phyloP scores from a whole-genome alignment of 2,329 filamentous ascomycete species.

The Pestalotiopsis sp. region DNA sequence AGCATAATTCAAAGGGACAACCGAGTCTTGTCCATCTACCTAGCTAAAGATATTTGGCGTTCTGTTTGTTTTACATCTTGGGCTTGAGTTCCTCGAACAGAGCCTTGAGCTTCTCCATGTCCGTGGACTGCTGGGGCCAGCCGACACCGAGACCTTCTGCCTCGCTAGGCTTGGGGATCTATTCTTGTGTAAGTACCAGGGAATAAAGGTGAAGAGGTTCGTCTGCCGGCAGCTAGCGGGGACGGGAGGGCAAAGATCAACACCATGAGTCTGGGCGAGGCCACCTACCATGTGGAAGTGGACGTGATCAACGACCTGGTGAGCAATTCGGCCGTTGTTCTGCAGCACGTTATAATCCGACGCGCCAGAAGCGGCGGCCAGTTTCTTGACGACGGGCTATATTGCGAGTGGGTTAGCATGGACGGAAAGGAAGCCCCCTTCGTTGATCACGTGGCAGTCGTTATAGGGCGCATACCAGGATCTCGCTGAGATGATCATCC shows the following conservation, averaged over 20 bases:
- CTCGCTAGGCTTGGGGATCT: slow-evolving; percentile 93
- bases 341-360: slow-evolving; percentile 91
- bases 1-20: not conserved
- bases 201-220: slow-evolving; percentile 9
- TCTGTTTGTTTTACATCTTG: slow-evolving; percentile 61
- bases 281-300: slow-evolving; percentile 86
- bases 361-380: slow-evolving; percentile 75
- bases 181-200: slow-evolving; percentile 11
- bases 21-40: not conserved
- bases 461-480: slow-evolving; percentile 61
- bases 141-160: slow-evolving; percentile 75
- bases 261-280: not conserved
- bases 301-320: slow-evolving; percentile 91
- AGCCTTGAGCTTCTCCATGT: slow-evolving; percentile 83
- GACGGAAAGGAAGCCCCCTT: not conserved
- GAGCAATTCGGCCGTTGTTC: slow-evolving; percentile 90
- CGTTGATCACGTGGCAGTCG: not conserved
- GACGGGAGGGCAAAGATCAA: not conserved
- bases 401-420: not conserved
- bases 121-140: slow-evolving; percentile 76
- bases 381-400: slow-evolving; percentile 81
- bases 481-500: slow-evolving; percentile 80
- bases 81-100: slow-evolving; percentile 82
- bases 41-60: not conserved
- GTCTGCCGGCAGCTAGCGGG: not conserved